Conservation (phyloP, 2,329 filamentous ascomycete genomes). For the Arthrobotrys sphaeroides region DNA sequence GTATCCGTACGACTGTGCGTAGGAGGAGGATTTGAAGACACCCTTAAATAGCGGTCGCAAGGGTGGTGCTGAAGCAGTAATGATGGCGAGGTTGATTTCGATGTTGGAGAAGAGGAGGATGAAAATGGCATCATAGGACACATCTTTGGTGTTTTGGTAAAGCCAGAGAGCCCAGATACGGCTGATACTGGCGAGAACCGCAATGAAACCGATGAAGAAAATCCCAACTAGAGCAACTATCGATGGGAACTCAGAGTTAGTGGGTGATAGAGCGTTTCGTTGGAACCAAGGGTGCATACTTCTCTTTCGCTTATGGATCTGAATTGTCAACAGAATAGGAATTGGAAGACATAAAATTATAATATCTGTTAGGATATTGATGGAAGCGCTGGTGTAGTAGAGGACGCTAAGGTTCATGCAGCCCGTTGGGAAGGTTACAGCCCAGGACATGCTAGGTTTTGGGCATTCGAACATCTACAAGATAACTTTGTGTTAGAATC, state of each 20-base stretch:
- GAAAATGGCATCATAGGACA: slow-evolving; percentile 54
- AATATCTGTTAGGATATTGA: slow-evolving; percentile 65
- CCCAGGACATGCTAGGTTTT: slow-evolving; percentile 56
- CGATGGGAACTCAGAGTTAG: background rate
- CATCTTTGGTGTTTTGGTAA: slow-evolving; percentile 55
- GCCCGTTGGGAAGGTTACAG: slow-evolving; percentile 55
- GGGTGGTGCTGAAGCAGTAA: slow-evolving; percentile 63
- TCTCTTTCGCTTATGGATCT: slow-evolving; percentile 62
- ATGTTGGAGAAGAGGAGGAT: slow-evolving; percentile 58
- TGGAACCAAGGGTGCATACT: slow-evolving; percentile 20
- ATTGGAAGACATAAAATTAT: slow-evolving; percentile 65
- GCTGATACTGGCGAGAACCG: slow-evolving; percentile 57
- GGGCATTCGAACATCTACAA: slow-evolving; percentile 58
- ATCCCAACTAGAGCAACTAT: slow-evolving; percentile 52
- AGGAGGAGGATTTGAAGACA: slow-evolving; percentile 45
- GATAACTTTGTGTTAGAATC: background rate
- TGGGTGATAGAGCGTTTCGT: background rate
- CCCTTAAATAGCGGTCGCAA: slow-evolving; percentile 60
- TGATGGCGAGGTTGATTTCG: slow-evolving; percentile 63
- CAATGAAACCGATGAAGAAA: slow-evolving; percentile 56
- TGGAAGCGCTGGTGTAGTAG: slow-evolving; percentile 62
- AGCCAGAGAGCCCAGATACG: slow-evolving; percentile 57
- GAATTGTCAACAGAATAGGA: slow-evolving; percentile 64
- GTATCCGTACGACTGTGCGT: slow-evolving; percentile 29
- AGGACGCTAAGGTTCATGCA: slow-evolving; percentile 61